These are phyloP conservation scores for Endotrypanum monterogeii DNA, from an alignment of 208 protist species.

Conservation along the genomic window DNA sequence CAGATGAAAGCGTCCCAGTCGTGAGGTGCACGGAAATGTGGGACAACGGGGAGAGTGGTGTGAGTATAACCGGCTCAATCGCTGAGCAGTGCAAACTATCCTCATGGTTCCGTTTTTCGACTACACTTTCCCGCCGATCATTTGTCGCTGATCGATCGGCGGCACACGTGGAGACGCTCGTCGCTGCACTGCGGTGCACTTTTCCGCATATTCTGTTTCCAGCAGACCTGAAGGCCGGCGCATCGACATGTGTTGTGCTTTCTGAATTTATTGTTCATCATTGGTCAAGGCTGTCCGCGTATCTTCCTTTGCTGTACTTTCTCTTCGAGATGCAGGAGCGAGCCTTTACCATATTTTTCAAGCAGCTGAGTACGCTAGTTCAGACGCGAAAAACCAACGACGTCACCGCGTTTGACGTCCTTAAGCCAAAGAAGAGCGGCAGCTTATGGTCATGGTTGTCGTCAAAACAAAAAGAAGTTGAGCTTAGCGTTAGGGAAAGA, in stretches of 20 bases:
- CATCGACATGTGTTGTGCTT: slow-evolving; percentile 14
- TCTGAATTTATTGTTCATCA: slow-evolving; percentile 26
- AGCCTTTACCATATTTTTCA: slow-evolving; percentile 20
- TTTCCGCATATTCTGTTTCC: slow-evolving; percentile 33
- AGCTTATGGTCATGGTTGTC: slow-evolving; percentile 36
- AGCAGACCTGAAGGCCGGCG: neutral
- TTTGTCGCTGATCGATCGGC: slow-evolving; percentile 32
- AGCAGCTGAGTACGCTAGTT: slow-evolving; percentile 15
- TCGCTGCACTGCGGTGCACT: slow-evolving; percentile 29
- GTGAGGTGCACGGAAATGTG: slow-evolving; percentile 19
- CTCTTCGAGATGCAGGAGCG: slow-evolving; percentile 32
- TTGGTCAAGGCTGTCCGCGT: slow-evolving; percentile 19
- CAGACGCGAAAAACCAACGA: slow-evolving; percentile 23
- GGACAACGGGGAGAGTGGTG: slow-evolving; percentile 4
- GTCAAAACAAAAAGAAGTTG: slow-evolving; percentile 30
- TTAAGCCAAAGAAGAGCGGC: slow-evolving; percentile 28
- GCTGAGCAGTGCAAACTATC: slow-evolving; percentile 32
- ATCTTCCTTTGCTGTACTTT: slow-evolving; percentile 37
- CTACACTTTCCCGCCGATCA: slow-evolving; percentile 12
- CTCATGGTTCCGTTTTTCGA: slow-evolving; percentile 18
- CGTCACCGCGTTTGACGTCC: slow-evolving; percentile 12
- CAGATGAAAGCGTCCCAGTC: slow-evolving; percentile 8
- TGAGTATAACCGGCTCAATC: slow-evolving; percentile 18
- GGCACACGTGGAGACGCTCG: slow-evolving; percentile 28
- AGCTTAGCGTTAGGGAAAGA: slow-evolving; percentile 29